These are phyloP conservation scores for Spiromastix sp. DNA, from an alignment of 2,329 filamentous ascomycete genomes.

Conservation along the genomic window DNA sequence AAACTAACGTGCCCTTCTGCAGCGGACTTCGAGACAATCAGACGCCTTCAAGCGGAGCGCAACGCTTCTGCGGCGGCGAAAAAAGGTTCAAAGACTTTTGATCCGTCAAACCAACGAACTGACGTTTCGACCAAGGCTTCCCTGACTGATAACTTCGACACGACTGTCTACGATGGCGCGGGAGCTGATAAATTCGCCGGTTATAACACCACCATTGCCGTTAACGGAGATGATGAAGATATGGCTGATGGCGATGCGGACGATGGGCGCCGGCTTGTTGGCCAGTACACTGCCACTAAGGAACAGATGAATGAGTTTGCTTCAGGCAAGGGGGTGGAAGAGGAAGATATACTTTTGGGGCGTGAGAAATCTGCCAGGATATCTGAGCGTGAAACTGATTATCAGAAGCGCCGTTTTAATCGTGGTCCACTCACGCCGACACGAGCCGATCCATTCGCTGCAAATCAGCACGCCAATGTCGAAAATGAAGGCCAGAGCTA, in stretches of 20 bases:
- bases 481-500: slow-evolving; percentile 70
- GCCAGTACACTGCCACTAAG: slow-evolving; percentile 89
- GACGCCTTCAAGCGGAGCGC: slow-evolving; percentile 84
- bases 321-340: slow-evolving; percentile 72
- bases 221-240: slow-evolving; percentile 67
- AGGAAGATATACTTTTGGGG: slow-evolving; percentile 78
- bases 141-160: slow-evolving; percentile 78
- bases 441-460: slow-evolving; percentile 74
- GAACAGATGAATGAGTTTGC: slow-evolving; percentile 93
- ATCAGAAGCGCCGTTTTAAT: slow-evolving; percentile 90
- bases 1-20: slow-evolving; percentile 16
- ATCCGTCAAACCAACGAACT: slow-evolving; percentile 68
- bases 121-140: slow-evolving; percentile 83
- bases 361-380: slow-evolving; percentile 87
- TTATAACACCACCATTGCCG: slow-evolving; percentile 82
- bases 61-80: slow-evolving; percentile 68
- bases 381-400: slow-evolving; percentile 86
- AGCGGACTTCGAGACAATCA: slow-evolving; percentile 80
- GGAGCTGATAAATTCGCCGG: slow-evolving; percentile 73
- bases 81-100: slow-evolving; percentile 72
- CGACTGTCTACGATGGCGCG: slow-evolving; percentile 71
- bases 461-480: slow-evolving; percentile 58
- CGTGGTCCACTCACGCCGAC: slow-evolving; percentile 71
- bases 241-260: slow-evolving; percentile 67
- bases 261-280: slow-evolving; percentile 68